phyloP scores from a whole-genome alignment of 2,329 filamentous ascomycete genomes.

The Beauveria sp. region DNA sequence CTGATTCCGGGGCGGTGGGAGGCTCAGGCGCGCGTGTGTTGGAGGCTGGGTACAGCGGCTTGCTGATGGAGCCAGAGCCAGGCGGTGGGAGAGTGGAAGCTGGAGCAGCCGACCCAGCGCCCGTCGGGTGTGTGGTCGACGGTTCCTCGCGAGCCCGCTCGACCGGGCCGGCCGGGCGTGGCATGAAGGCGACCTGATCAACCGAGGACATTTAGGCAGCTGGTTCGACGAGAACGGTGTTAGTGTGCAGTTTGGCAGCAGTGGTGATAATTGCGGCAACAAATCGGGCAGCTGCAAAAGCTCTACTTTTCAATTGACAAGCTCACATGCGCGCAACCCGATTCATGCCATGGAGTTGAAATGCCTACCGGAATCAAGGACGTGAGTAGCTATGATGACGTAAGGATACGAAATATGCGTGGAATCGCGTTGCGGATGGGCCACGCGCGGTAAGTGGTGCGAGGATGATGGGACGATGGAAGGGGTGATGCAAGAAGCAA shows the following conservation, averaged over 20 bases:
- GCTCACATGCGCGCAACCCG: neutral
- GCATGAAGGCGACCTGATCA: constrained; percentile 1
- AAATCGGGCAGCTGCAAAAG: too few relatives aligned
- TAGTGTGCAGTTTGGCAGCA: neutral
- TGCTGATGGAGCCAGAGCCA: neutral
- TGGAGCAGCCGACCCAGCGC: neutral
- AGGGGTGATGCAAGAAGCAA: neutral
- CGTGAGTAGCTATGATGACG: neutral
- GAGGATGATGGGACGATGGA: neutral
- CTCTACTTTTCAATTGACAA: neutral
- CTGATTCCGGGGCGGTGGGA: neutral
- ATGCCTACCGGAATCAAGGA: neutral
- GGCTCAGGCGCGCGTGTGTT: neutral
- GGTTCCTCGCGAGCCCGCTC: neutral
- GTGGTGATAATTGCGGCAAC: neutral
- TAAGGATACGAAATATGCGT: neutral
- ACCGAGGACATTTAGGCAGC: neutral
- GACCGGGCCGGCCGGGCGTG: neutral
- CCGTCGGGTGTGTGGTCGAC: neutral
- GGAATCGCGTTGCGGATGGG: neutral
- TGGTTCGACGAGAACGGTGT: neutral
- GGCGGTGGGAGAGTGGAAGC: neutral
- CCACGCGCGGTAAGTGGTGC: neutral
- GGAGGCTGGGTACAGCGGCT: neutral
- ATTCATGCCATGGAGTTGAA: neutral